Base-by-base conservation (phyloP, 2,329 filamentous ascomycete species). In the Sporothrix mexicana region DNA sequence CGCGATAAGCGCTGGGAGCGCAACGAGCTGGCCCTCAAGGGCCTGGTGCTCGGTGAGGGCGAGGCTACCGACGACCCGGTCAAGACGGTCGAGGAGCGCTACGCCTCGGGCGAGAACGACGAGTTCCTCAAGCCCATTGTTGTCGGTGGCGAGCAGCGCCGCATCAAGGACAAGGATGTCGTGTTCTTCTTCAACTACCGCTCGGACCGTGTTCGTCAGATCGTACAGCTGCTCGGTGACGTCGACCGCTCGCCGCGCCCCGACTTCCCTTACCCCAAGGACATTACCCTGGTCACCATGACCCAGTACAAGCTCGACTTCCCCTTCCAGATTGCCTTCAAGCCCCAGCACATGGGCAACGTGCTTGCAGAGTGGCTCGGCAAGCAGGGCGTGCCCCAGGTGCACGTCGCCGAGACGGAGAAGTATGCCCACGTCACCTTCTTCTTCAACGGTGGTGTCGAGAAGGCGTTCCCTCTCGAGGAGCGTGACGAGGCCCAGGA, bases 101-200 rank as follows among this genome's bases (percentile, higher is more conserved):
- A 99, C 81, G 91, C 91, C 78, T 91, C 92, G 79, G 91, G 89
- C 72, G 94, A 98, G 86, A 97, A 90, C 73, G 96, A 99, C 80
- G 96, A 99, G 87, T 99, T 99, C 88, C 86, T 99, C 78, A 98
- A 97, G 85, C 96, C 96, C 77, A 98, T 99, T 82, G 94, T 99
- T 79, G 88, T 98, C 74, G 93, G 94, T 76, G 96, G 95, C 78
- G 89, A 93, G 78, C 93, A 97, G 79, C 87, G 88, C 75, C 92
- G 96, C 78, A 91, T 99, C 80, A 90, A 97, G 86, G 94, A 98
- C 80, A 88, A 92, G 77, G 96, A 99, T 81, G 95, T 94, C 71
- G 88, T 98, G 79, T 98, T 98, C 89, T 98, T 98, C 90, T 99
- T 99, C 93, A 99, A 99, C 90, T 99, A 99, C 88, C 94, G 96